phyloP scores from a whole-genome alignment of 176 grass and related monocot species.

The Cenchrus americanus region DNA sequence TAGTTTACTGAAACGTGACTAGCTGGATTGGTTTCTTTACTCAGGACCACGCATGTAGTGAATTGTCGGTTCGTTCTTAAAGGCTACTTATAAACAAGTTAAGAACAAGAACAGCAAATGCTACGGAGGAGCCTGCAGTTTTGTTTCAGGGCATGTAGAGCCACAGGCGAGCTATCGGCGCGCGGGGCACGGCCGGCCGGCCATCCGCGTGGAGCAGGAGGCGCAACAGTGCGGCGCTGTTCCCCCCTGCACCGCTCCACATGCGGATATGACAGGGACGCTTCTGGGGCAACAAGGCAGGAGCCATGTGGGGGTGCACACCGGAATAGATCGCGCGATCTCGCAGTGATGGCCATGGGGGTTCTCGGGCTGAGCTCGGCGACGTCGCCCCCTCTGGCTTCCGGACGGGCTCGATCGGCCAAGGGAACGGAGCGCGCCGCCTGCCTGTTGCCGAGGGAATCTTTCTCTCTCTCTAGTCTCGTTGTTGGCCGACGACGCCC shows the following conservation, averaged over 20 bases:
- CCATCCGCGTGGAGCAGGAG: not conserved
- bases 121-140: not conserved
- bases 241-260: constrained; percentile 18
- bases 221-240: not conserved
- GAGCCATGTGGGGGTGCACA: constrained; percentile 35
- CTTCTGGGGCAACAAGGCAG: not conserved
- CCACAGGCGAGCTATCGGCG: not conserved
- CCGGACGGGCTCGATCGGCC: not conserved
- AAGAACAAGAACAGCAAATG: not conserved
- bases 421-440: not conserved
- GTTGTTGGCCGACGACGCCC: not conserved
- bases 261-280: constrained; percentile 33
- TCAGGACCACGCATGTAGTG: not conserved
- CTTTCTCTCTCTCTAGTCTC: not conserved
- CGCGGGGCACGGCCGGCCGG: not conserved
- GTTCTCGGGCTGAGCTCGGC: not conserved
- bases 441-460: constrained; percentile 15
- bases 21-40: not conserved
- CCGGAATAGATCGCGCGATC: constrained; percentile 26
- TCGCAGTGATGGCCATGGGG: not conserved
- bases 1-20: not conserved
- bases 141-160: constrained; percentile 13
- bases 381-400: constrained; percentile 16
- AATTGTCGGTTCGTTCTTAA: not conserved
- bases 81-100: not conserved